A percentile compares a stretch with the other conserved stretches of the same genome.
phyloP scores from a whole-genome alignment of 2,329 filamentous ascomycete genomes.

The Metarhizium guizhouense region DNA sequence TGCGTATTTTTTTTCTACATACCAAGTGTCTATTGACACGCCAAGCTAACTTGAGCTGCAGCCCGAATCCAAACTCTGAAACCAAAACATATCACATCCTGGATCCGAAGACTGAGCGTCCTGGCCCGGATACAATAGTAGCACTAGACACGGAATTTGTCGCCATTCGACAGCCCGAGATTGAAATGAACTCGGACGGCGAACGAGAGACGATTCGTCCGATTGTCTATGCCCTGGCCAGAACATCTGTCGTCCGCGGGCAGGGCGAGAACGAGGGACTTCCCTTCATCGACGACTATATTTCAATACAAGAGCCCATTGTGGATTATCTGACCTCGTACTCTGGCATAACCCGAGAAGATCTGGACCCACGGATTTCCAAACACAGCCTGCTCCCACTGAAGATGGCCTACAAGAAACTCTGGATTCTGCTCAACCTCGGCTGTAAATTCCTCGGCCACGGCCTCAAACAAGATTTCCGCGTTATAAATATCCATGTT shows the following conservation, averaged over 20 bases:
- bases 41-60: constrained; percentile 18
- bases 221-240: constrained; percentile 82
- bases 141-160: constrained; percentile 97
- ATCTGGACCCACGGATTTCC: constrained; percentile 71
- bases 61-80: constrained; percentile 20
- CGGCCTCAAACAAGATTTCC: constrained; percentile 89
- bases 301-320: constrained; percentile 80
- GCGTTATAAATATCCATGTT: constrained; percentile 95
- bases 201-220: constrained; percentile 87
- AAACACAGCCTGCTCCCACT: constrained; percentile 77
- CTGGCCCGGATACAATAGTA: constrained; percentile 63
- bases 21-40: background rate
- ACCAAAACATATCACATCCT: constrained; percentile 52
- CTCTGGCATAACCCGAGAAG: constrained; percentile 80
- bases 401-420: constrained; percentile 93
- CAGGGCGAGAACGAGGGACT: constrained; percentile 67
- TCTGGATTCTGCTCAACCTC: constrained; percentile 92
- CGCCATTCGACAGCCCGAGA: constrained; percentile 82
- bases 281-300: constrained; percentile 97
- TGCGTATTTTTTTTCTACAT: constrained; percentile 20
- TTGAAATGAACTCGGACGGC: constrained; percentile 92
- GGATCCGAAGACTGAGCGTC: constrained; percentile 51
- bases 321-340: constrained; percentile 93
- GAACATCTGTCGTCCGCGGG: constrained; percentile 83
- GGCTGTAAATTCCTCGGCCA: constrained; percentile 93